phyloP scores from a whole-genome alignment of 495 filamentous ascomycete species.

The Pseudoneurospora amorphoporcata region DNA sequence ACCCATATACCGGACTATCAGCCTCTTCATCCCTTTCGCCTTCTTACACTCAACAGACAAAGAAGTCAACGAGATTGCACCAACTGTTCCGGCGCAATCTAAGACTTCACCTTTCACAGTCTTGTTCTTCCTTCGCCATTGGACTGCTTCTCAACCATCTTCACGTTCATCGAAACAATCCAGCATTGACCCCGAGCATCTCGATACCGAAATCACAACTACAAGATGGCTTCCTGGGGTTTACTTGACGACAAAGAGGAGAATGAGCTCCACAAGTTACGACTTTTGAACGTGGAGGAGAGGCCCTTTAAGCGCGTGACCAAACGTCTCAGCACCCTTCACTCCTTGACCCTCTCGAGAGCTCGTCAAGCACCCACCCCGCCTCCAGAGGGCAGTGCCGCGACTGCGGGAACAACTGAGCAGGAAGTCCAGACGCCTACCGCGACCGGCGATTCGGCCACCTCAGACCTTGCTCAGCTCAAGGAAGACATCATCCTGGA shows the following conservation, averaged over 20 bases:
- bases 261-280: conserved; percentile 84
- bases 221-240: conserved; percentile 23
- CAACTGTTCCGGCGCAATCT: background rate
- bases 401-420: conserved; percentile 7
- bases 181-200: background rate
- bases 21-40: background rate
- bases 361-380: conserved; percentile 55
- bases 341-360: conserved; percentile 45
- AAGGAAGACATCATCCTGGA: conserved; percentile 80
- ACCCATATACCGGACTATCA: background rate
- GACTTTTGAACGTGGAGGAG: conserved; percentile 85
- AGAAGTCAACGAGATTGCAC: background rate
- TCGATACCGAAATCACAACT: background rate
- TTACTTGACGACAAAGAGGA: conserved; percentile 44
- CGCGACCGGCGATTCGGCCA: conserved; percentile 13
- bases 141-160: background rate
- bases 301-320: conserved; percentile 86
- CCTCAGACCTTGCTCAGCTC: conserved; percentile 44
- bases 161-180: background rate
- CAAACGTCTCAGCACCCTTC: conserved; percentile 60
- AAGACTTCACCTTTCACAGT: background rate
- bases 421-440: conserved; percentile 20
- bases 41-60: background rate
- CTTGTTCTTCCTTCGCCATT: background rate
- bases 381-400: conserved; percentile 51